These are phyloP conservation scores for Aspergillus heteromorphus DNA, from an alignment of 495 filamentous ascomycete genomes.

Conservation along the genomic window DNA sequence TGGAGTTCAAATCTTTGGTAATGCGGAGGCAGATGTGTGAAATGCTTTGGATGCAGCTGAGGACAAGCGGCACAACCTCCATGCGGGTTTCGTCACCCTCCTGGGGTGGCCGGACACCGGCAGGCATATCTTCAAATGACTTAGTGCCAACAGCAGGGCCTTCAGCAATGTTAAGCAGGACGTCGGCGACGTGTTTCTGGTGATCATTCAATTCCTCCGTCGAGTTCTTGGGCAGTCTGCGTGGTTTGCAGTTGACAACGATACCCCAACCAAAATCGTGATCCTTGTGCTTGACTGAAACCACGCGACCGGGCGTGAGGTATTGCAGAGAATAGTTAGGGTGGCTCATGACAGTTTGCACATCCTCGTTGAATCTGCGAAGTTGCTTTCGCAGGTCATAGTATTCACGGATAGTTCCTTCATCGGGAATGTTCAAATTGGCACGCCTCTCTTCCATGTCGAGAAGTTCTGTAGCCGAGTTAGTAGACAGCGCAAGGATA, in stretches of 20 bases:
- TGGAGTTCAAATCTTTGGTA: slow-evolving; percentile 62
- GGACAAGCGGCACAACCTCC: slow-evolving; percentile 78
- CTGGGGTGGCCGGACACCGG: slow-evolving; percentile 55
- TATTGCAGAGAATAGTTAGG: slow-evolving; percentile 77
- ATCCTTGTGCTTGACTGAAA: slow-evolving; percentile 74
- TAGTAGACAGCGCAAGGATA: slow-evolving; percentile 11
- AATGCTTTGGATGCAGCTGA: slow-evolving; percentile 77
- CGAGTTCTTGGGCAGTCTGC: slow-evolving; percentile 54
- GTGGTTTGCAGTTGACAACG: slow-evolving; percentile 62
- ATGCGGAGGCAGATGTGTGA: slow-evolving; percentile 73
- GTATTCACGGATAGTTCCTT: slow-evolving; percentile 85
- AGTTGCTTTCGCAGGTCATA: slow-evolving; percentile 80
- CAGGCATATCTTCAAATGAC: slow-evolving; percentile 55
- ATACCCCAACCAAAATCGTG: slow-evolving; percentile 92
- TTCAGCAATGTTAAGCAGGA: slow-evolving; percentile 66
- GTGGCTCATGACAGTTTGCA: slow-evolving; percentile 82
- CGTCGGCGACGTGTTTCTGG: slow-evolving; percentile 73
- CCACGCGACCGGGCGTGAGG: slow-evolving; percentile 72
- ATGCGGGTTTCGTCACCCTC: slow-evolving; percentile 66
- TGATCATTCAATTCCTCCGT: slow-evolving; percentile 63
- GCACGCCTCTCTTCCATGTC: slow-evolving; percentile 67
- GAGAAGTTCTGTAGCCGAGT: slow-evolving; percentile 52
- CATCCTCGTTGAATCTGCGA: slow-evolving; percentile 73
- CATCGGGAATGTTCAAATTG: slow-evolving; percentile 72
- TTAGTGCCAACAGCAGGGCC: slow-evolving; percentile 53